Evolutionary conservation across 2,329 filamentous ascomycete genomes (phyloP).

Genomic region (Monilinia polystroma): DNA sequence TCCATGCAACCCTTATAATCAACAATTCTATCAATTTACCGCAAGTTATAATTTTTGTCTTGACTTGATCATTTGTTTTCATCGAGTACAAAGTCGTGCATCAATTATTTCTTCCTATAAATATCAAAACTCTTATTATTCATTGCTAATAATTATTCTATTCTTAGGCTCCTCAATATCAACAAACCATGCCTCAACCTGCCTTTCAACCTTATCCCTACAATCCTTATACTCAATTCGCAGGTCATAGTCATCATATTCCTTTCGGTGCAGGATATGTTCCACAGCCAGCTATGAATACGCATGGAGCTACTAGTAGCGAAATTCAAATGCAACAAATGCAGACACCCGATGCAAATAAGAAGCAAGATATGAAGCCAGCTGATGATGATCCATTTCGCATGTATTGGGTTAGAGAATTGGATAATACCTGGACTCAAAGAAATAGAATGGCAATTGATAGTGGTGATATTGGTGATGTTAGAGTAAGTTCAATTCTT

Average conservation of each 20-base stretch:
- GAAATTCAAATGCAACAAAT: conserved; percentile 36
- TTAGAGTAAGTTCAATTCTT: conserved; percentile 39
- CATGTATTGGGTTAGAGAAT: conserved; percentile 61
- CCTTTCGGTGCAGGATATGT: conserved; percentile 24
- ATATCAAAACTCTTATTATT: not conserved
- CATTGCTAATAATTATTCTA: not conserved
- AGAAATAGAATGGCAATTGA: conserved; percentile 61
- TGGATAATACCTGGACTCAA: conserved; percentile 59
- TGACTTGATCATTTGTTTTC: not conserved
- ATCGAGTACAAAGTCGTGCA: not conserved
- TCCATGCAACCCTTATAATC: not conserved
- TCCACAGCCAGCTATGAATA: conserved; percentile 27
- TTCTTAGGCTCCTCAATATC: conserved; percentile 1
- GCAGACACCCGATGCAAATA: conserved; percentile 30
- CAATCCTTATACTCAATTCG: conserved; percentile 5
- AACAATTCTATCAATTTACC: not conserved
- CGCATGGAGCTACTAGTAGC: conserved; percentile 28
- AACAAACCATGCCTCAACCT: conserved; percentile 4
- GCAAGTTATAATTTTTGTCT: not conserved
- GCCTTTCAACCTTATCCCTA: conserved; percentile 14
- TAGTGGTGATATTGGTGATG: conserved; percentile 50
- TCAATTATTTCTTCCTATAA: not conserved
- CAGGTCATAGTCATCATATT: conserved; percentile 19
- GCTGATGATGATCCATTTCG: conserved; percentile 58
- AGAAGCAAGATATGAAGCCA: conserved; percentile 59